phyloP scores from a whole-genome alignment of 2,329 filamentous ascomycete species.

The Coniella vitis region DNA sequence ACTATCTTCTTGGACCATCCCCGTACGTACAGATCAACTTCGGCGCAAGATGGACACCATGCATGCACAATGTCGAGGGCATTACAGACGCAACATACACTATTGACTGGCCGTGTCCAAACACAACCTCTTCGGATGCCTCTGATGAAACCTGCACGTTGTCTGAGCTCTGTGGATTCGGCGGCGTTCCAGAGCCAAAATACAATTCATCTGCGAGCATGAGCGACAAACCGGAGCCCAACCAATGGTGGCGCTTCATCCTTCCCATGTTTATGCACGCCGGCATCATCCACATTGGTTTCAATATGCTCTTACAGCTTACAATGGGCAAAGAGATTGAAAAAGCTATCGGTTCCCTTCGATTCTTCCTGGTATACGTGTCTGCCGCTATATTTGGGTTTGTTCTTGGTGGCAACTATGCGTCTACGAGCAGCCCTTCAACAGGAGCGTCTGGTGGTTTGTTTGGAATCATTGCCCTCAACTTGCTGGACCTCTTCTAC shows the following conservation, averaged over 20 bases:
- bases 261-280: slow-evolving; percentile 92
- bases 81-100: slow-evolving; percentile 47
- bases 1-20: slow-evolving; percentile 95
- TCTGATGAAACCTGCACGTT: slow-evolving; percentile 57
- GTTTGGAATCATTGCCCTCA: slow-evolving; percentile 87
- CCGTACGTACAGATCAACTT: slow-evolving; percentile 90
- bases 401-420: slow-evolving; percentile 90
- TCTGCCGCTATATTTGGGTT: slow-evolving; percentile 92
- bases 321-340: slow-evolving; percentile 92
- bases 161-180: slow-evolving; percentile 76
- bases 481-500: slow-evolving; percentile 83
- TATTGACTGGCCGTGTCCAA: slow-evolving; percentile 73
- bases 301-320: slow-evolving; percentile 89
- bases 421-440: slow-evolving; percentile 71
- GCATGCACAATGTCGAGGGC: slow-evolving; percentile 77
- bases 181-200: slow-evolving; percentile 62
- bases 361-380: slow-evolving; percentile 86
- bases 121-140: slow-evolving; percentile 56
- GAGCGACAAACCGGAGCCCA: slow-evolving; percentile 54
- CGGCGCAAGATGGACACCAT: slow-evolving; percentile 86
- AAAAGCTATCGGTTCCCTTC: slow-evolving; percentile 75
- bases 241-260: slow-evolving; percentile 98
- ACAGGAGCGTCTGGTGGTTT: slow-evolving; percentile 85
- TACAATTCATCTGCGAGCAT: slow-evolving; percentile 40
- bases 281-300: slow-evolving; percentile 87